Base-by-base conservation (phyloP, 2,329 filamentous ascomycete species). In the Aspergillus fijiensis region DNA sequence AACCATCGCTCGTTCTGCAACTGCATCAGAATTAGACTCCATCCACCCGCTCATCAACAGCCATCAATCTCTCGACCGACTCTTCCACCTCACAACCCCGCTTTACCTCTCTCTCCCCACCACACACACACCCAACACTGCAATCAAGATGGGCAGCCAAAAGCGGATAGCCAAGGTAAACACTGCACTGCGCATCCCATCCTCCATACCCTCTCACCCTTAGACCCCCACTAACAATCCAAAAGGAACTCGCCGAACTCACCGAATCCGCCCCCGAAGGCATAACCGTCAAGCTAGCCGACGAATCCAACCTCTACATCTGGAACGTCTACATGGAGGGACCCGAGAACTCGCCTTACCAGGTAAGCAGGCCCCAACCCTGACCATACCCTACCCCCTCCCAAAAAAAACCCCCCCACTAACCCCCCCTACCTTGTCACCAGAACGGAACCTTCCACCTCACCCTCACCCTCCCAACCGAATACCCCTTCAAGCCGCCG, bases 401-500 rank as follows among this genome's bases (percentile, higher is more conserved):
- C 27, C 7, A 5, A 9, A 9, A 27, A 27, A 7, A 27, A 2
- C 2, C 2, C 27, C 25, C 25, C 27, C 7, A 29, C 27, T 29
- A 29, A 29, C 27, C 27, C 27, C 6, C 6, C 7, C 4, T 9
- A 7, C 5, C 9, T 7, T 9, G 9, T 7, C 2, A 2, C 27
- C 64, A 89, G 81, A 88, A 87, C 68, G 92, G 92, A 71, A 80
- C 79, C 66, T 97, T 92, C 84, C 85, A 85, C 66, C 79, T 97
- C 62, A 78, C 87, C 63, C 82, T 96, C 67, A 82, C 78, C 47
- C 86, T 97, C 11, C 92, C 92, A 14, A 79, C 81, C 68, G 89
- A 92, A 71, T 96, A 96, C 81, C 92, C 92, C 39, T 96, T 96
- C 87, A 95, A 95, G 78, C 87, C 92, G 23, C 92, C 92, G 16